Evolutionary conservation across 2,329 filamentous ascomycete species (phyloP).

Genomic region (Akanthomyces uredinophilus): DNA sequence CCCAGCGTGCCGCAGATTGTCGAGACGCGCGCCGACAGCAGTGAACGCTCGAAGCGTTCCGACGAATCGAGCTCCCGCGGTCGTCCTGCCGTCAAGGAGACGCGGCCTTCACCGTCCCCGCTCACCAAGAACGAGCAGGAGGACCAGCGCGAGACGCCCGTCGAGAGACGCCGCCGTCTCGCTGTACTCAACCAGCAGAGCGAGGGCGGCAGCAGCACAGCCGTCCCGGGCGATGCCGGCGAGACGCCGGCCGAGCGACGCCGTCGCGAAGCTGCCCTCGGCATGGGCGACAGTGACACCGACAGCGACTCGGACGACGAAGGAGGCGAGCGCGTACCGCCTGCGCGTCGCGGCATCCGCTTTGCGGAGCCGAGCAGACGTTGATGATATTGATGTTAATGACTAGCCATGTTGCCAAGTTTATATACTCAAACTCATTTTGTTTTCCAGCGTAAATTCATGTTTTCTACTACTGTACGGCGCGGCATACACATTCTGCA

Average conservation of each 20-base stretch:
- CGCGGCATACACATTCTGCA: conserved; percentile 1
- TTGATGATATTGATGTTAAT: background rate
- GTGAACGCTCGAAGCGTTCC: background rate
- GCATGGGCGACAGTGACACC: conserved; percentile 43
- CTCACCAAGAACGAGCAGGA: conserved; percentile 6
- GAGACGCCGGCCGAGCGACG: conserved; percentile 73
- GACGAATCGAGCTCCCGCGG: conserved; percentile 3
- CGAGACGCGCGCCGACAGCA: conserved; percentile 7
- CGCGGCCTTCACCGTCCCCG: conserved; percentile 6
- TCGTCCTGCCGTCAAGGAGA: conserved; percentile 1
- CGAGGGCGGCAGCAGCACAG: conserved; percentile 12
- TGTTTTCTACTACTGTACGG: background rate
- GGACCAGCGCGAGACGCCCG: conserved; percentile 54
- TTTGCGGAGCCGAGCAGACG: conserved; percentile 47
- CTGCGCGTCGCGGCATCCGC: conserved; percentile 51
- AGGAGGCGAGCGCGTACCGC: conserved; percentile 48
- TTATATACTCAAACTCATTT: background rate
- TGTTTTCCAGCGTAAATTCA: background rate
- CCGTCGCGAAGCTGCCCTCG: conserved; percentile 68
- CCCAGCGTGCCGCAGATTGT: conserved; percentile 13
- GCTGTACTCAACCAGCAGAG: conserved; percentile 36
- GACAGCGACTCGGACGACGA: conserved; percentile 52
- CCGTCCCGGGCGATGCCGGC: conserved; percentile 32
- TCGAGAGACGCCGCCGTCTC: conserved; percentile 62
- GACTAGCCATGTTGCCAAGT: background rate